Conservation (phyloP, 495 filamentous ascomycete genomes). For the Hypoxylon rickii region DNA sequence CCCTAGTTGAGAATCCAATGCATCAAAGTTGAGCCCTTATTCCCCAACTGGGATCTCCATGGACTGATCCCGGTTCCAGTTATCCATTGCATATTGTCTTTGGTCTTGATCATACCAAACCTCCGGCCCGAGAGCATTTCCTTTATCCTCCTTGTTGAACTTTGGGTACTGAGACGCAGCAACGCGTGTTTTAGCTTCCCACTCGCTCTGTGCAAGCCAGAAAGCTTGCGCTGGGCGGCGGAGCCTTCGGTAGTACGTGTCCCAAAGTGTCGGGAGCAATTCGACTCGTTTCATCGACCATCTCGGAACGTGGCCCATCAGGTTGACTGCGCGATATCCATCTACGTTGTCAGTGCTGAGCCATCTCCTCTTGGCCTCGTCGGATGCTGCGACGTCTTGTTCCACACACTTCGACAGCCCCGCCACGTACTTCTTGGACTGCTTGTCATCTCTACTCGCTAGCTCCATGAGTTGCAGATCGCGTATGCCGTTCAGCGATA, state of each 20-base stretch:
- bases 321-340: background rate
- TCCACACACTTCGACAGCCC: conserved; percentile 55
- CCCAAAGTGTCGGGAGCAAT: background rate
- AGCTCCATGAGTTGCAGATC: conserved; percentile 64
- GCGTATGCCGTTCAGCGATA: conserved; percentile 46
- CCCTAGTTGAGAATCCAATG: too few relatives aligned
- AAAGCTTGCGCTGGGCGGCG: background rate
- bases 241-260: background rate
- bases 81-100: background rate
- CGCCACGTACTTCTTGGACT: conserved; percentile 35
- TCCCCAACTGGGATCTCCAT: background rate
- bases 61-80: background rate
- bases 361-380: background rate
- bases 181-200: background rate
- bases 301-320: background rate
- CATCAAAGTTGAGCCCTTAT: background rate
- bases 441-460: conserved; percentile 38
- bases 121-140: background rate
- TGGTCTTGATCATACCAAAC: background rate
- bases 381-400: conserved; percentile 6
- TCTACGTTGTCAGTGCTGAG: background rate
- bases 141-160: background rate
- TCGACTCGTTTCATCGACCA: background rate
- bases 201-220: background rate
- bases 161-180: background rate